phyloP scores from a whole-genome alignment of 73 alveolate species.

The Paramecium caudatum region DNA sequence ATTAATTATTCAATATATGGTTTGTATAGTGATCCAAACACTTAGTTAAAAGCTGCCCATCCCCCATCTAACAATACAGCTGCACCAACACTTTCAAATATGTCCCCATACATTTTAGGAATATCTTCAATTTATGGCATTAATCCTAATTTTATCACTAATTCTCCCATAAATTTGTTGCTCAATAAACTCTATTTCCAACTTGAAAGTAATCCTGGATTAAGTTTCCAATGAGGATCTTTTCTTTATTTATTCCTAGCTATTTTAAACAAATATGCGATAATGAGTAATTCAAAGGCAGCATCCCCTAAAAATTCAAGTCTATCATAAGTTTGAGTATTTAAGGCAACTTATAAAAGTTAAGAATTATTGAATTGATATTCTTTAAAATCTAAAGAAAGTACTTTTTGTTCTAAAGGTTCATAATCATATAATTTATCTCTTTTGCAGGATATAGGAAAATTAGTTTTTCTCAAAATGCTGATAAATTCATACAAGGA shows the following conservation, averaged over 20 bases:
- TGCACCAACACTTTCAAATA: constrained; percentile 56
- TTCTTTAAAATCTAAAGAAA: background rate
- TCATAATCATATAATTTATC: constrained; percentile 8
- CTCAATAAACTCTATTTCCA: background rate
- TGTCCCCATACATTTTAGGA: constrained; percentile 17
- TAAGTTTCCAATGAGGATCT: background rate
- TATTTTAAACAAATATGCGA: background rate
- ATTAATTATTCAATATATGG: background rate
- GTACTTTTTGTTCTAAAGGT: background rate
- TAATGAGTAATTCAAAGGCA: constrained; percentile 28
- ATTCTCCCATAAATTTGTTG: constrained; percentile 49
- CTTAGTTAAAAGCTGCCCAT: constrained; percentile 52
- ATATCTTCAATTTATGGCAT: background rate
- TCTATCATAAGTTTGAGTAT: constrained; percentile 21
- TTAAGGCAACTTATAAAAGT: background rate
- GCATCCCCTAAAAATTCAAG: constrained; percentile 69
- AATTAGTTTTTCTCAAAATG: constrained; percentile 50
- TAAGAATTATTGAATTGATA: constrained; percentile 15
- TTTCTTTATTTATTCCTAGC: background rate
- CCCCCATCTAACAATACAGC: constrained; percentile 38
- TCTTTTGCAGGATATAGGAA: background rate
- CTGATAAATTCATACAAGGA: constrained; percentile 28
- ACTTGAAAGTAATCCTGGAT: constrained; percentile 3
- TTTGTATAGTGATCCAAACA: constrained; percentile 6
- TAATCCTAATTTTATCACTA: constrained; percentile 13